Conservation (phyloP, 139 green algal species). For the Eudorina sp. region DNA sequence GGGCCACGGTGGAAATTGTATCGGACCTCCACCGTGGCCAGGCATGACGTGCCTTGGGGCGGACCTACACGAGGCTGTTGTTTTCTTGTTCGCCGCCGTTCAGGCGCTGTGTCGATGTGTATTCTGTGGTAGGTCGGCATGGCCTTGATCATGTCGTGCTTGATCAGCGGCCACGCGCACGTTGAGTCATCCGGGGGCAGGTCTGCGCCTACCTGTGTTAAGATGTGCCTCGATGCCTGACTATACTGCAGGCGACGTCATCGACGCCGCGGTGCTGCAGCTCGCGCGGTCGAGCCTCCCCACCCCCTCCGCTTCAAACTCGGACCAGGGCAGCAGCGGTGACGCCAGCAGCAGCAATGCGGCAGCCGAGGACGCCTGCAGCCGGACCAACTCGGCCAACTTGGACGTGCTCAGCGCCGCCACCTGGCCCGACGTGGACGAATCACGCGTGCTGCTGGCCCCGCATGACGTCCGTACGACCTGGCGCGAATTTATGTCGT, state of each 20-base stretch:
- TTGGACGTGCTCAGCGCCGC: slow-evolving; percentile 56
- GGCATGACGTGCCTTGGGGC: too few species aligned
- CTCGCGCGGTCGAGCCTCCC: slow-evolving; percentile 45
- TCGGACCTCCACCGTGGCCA: too few species aligned
- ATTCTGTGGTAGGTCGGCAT: too few species aligned
- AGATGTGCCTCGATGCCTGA: too few species aligned
- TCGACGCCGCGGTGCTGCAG: slow-evolving; percentile 61
- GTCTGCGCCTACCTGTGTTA: too few species aligned
- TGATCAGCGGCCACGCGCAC: too few species aligned
- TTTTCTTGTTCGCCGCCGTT: too few species aligned
- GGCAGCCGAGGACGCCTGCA: neutral
- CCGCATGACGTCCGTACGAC: slow-evolving; percentile 63
- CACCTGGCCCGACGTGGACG: slow-evolving; percentile 47
- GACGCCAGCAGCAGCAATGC: neutral
- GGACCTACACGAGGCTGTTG: too few species aligned
- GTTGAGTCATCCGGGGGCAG: too few species aligned
- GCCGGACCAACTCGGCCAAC: neutral
- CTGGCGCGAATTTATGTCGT: slow-evolving; percentile 83
- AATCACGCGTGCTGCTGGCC: slow-evolving; percentile 42
- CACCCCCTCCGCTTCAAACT: neutral
- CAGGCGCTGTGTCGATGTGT: too few species aligned
- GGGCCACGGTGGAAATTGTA: too few species aligned
- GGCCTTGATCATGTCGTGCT: too few species aligned
- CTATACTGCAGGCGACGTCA: slow-evolving; percentile 37
- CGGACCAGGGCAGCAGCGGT: neutral